Base-by-base conservation (phyloP, 140 eudicot genomes). In the Flaveria floridana region DNA sequence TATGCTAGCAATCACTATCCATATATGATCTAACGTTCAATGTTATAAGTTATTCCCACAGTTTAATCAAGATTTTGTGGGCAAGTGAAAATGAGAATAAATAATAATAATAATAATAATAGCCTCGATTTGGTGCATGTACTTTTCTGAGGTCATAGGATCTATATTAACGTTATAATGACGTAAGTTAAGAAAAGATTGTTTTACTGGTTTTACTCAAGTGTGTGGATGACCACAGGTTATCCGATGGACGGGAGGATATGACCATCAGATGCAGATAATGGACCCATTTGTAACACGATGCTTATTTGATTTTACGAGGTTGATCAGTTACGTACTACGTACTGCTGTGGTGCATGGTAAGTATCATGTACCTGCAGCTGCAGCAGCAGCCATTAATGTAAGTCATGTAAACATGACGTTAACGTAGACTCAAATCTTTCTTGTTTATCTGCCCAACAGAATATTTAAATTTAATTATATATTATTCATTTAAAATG, bases 301-400 rank as follows among this genome's bases (percentile, higher is more conserved):
- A 72, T 72, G 76, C 47, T 18, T 72, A 63, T 72, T 55, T 72
- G 52, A 19, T 72, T 55, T 55, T 55, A 55, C 76, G 67, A 72
- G 76, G 76, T 52, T 23, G 25, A 23, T 9, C 51, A 53, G 53
- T 6, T 47, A 47, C 16, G 14, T 47, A 42, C 53, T 47, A 2
- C 25, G 25, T 23, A 23, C n/a, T 47, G 48, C 53, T 47, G 16
- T 46, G n/a, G 53, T 47, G 53, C 53, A 47, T 12, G 15, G 53
- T 11, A 47, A 47, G 52, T 11, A 47, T 47, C 52, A 9, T 47
- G 52, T 47, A 47, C 52, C 13, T 6, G 50, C 51, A 26, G 25
- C 47, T 0, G 12, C 48, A 30, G 37, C 37, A 30, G 37, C 52
- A 47, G 14, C 4, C 14, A 47, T 47, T 11, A 47, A 47, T 47